Conservation (phyloP, 2,329 filamentous ascomycete genomes). For the Exophiala alcalophila region DNA sequence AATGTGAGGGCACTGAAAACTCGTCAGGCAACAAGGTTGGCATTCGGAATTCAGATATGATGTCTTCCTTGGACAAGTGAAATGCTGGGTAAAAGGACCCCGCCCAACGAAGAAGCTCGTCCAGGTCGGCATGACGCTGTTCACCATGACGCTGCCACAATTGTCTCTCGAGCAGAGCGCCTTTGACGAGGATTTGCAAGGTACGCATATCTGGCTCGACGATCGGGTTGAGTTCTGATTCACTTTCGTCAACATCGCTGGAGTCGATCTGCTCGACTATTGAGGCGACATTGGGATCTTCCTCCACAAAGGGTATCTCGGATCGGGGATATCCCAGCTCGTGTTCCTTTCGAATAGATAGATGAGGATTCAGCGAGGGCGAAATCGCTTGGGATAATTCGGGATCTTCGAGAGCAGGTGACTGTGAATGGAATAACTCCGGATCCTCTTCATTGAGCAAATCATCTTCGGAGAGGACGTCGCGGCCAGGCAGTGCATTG, state of each 20-base stretch:
- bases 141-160: not conserved
- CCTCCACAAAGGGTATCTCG: too few relatives aligned
- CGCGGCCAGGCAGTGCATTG: too few relatives aligned
- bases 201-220: conserved; percentile 25
- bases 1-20: not conserved
- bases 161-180: conserved; percentile 18
- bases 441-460: too few relatives aligned
- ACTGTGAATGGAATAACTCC: too few relatives aligned
- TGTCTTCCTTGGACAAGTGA: conserved; percentile 14
- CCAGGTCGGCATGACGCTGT: conserved; percentile 8
- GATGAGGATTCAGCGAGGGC: too few relatives aligned
- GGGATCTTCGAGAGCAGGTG: too few relatives aligned
- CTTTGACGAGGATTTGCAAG: conserved; percentile 26
- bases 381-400: too few relatives aligned
- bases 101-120: conserved; percentile 18
- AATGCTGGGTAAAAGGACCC: conserved; percentile 9
- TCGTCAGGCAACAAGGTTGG: not conserved
- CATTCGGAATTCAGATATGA: conserved; percentile 16
- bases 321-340: not conserved
- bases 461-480: too few relatives aligned
- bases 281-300: too few relatives aligned
- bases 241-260: not conserved
- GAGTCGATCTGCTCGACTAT: too few relatives aligned
- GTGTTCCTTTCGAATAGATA: too few relatives aligned
- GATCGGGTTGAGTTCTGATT: conserved; percentile 10